Percentiles rank a stretch among this genome's conserved stretches.
These are phyloP conservation scores for Stellera chamaejasme DNA, from an alignment of 345 rosid species.

Conservation along the genomic window DNA sequence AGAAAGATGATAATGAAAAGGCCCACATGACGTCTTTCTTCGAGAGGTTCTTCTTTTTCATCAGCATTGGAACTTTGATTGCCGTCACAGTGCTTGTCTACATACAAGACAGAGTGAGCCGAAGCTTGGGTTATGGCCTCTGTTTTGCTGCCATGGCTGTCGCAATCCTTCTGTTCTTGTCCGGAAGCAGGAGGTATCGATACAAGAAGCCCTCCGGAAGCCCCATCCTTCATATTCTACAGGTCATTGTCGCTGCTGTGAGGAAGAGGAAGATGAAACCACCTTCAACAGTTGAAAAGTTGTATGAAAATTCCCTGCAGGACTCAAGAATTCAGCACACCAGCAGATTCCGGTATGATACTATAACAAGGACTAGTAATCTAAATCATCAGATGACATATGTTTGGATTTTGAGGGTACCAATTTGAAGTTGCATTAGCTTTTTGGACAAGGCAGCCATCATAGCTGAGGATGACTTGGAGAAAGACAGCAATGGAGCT, in stretches of 20 bases:
- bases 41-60: conserved; percentile 58
- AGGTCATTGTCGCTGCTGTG: conserved; percentile 56
- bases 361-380: background rate
- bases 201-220: conserved; percentile 73
- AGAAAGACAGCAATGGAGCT: conserved; percentile 5
- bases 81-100: conserved; percentile 58
- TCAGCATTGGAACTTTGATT: conserved; percentile 49
- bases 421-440: conserved; percentile 18
- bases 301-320: conserved; percentile 46
- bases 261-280: conserved; percentile 39
- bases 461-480: conserved; percentile 27
- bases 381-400: no score
- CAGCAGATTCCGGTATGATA: conserved; percentile 46
- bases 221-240: conserved; percentile 70
- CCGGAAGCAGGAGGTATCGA: conserved; percentile 53
- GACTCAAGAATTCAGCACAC: conserved; percentile 49
- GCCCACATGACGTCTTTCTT: conserved; percentile 54
- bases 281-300: conserved; percentile 35
- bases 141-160: conserved; percentile 51
- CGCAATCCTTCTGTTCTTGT: conserved; percentile 47
- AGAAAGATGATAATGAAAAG: conserved; percentile 43
- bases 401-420: background rate
- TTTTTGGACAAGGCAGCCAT: conserved; percentile 58
- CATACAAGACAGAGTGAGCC: conserved; percentile 48
- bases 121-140: conserved; percentile 59